Evolutionary conservation across 2,329 filamentous ascomycete genomes (phyloP), one percentile per base, ranked within the genome.

Genomic region (Dryadomyces sulphureus): DNA sequence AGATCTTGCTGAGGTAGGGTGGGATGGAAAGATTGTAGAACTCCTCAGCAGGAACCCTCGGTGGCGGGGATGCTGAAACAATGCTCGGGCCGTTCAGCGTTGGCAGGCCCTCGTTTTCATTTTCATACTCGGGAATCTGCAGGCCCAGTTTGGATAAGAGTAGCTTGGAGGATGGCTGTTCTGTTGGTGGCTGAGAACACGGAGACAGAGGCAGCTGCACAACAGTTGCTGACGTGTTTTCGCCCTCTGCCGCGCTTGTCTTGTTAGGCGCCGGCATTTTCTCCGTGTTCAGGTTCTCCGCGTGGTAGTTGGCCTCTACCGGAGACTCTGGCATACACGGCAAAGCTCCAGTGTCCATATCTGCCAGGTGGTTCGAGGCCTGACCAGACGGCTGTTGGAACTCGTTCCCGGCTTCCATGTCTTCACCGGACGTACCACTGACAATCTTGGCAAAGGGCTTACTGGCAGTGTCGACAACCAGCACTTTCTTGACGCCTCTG

Each of bases 401-500:
- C 7, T 41, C 16, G 3, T 9, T 19, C 16, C 5, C 27, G 9
- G 27, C 40, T 25, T 6, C 22, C 19, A 36, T 27, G 7, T 4
- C 27, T 3, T 8, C 22, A 17, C 54, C 58, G 0, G 54, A 14
- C 7, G 17, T 57, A 2, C 56, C 56, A 30, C 60, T 60, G 0
- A 70, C 62, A 1, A 77, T 52, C 44, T 69, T 73, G 0, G 67
- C 69, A 9, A 63, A 63, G 0, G 70, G 68, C 0, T 64, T 46
- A 0, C 56, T 51, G 0, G 62, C 62, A 0, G 81, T 80, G 59
- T 88, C 80, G 0, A 86, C 75, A 0, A 88, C 66, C 5, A 89
- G 60, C 1, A 87, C 62, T 2, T 75, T 75, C 54, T 84, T 78
- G 46, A 82, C 75, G 1, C 74, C 76, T n/a, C 84, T 79, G 0